Conservation (phyloP, 202 grass and related monocot species). For the Setaria viridis region DNA sequence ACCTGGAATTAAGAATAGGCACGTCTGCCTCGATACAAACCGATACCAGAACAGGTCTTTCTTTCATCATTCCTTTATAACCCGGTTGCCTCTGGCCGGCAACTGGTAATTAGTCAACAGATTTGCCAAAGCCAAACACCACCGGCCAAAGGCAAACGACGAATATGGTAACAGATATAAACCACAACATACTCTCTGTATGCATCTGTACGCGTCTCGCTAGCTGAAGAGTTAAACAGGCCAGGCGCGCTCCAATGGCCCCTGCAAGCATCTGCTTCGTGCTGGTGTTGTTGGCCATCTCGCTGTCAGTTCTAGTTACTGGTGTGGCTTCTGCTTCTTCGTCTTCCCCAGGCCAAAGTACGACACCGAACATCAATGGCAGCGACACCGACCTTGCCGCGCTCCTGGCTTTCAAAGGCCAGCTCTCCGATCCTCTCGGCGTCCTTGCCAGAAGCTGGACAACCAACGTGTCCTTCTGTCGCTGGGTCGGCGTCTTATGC, state of each 20-base stretch:
- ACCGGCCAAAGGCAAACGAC: neutral
- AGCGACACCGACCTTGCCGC: neutral
- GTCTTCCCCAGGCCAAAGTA: neutral
- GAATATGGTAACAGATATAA: neutral
- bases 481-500: neutral
- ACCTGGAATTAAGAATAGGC: neutral
- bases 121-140: neutral
- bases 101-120: slow-evolving; percentile 1
- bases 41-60: neutral
- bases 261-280: neutral
- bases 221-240: neutral
- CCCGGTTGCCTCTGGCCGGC: neutral
- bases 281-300: neutral
- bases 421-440: neutral
- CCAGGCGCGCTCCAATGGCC: neutral
- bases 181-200: neutral
- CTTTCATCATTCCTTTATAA: too few relatives aligned
- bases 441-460: neutral
- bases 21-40: neutral
- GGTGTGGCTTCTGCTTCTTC: neutral
- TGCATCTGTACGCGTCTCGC: neutral
- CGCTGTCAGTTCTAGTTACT: neutral
- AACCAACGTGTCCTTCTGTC: neutral
- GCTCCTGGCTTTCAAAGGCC: neutral
- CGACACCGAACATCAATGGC: neutral